Percentiles rank a stretch among this genome's conserved stretches.
Conservation (phyloP, 208 protist species). For the Trypanosomatidae sp. region DNA sequence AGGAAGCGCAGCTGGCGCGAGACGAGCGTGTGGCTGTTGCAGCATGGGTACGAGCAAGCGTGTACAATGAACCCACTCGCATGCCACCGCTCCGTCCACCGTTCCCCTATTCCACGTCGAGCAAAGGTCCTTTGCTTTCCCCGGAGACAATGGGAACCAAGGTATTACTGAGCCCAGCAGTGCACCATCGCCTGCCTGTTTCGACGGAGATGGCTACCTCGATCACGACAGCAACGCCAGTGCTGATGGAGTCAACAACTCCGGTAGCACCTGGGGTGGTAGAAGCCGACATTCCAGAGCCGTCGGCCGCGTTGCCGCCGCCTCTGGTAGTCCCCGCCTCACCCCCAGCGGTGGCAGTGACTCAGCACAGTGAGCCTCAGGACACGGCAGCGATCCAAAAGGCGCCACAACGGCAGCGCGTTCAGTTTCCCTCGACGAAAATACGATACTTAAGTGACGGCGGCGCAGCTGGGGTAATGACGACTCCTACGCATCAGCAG, state of each 20-base stretch:
- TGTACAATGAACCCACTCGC: constrained; percentile 36
- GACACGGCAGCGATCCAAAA: neutral
- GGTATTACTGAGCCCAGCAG: constrained; percentile 9
- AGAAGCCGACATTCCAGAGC: neutral
- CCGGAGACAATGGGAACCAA: constrained; percentile 20
- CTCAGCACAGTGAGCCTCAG: constrained; percentile 2
- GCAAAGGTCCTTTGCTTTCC: constrained; percentile 26
- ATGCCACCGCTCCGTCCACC: constrained; percentile 39
- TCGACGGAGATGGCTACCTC: neutral
- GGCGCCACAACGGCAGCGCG: constrained; percentile 4
- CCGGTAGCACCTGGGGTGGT: neutral
- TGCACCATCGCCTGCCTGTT: neutral
- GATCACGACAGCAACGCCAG: neutral
- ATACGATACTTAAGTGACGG: constrained; percentile 16
- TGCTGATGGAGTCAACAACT: neutral
- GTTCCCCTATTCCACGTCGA: constrained; percentile 16
- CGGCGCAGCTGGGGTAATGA: neutral
- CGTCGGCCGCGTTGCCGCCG: neutral
- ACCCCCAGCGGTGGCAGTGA: neutral
- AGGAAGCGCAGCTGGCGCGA: constrained; percentile 18
- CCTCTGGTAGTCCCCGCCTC: neutral
- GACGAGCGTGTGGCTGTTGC: constrained; percentile 30
- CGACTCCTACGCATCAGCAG: neutral
- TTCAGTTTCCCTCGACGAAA: constrained; percentile 25
- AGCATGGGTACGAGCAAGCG: constrained; percentile 36